Percentiles rank a stretch among this genome's conserved stretches.
phyloP scores from a whole-genome alignment of 257 asterid species.

The Datura wrightii region DNA sequence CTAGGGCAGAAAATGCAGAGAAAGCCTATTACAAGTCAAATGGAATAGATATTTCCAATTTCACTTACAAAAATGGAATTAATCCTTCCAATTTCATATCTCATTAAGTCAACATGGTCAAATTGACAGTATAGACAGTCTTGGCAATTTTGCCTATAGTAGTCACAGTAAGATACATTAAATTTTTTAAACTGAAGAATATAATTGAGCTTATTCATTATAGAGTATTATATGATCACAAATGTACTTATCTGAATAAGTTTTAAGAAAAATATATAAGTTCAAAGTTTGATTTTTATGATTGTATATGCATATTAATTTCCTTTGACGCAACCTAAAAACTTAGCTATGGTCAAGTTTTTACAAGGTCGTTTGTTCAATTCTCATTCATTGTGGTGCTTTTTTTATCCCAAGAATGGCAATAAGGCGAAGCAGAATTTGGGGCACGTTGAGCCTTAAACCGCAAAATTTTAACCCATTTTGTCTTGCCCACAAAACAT shows the following conservation, averaged over 20 bases:
- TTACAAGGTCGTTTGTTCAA: too few species aligned
- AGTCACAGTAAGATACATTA: constrained; percentile 12
- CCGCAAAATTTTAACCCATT: too few species aligned
- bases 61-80: constrained; percentile 49
- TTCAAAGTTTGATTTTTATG: not conserved
- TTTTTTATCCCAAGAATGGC: too few species aligned
- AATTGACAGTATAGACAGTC: not conserved
- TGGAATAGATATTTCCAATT: constrained; percentile 53
- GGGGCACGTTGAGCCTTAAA: too few species aligned
- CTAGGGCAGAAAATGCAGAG: constrained; percentile 63
- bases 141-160: not conserved
- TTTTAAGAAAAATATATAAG: not conserved
- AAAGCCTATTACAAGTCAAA: constrained; percentile 55
- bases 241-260: not conserved
- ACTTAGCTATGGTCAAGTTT: too few species aligned
- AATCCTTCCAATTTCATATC: constrained; percentile 39
- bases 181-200: not conserved
- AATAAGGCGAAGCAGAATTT: too few species aligned
- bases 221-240: not conserved
- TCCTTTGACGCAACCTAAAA: too few species aligned
- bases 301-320: not conserved
- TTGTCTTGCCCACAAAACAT: too few species aligned
- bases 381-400: too few species aligned
- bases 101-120: constrained; percentile 10
- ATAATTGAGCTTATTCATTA: not conserved